A percentile compares a stretch with the other conserved stretches of the same genome.
Conservation (phyloP, 345 rosid genomes). For the Salix purpurea region DNA sequence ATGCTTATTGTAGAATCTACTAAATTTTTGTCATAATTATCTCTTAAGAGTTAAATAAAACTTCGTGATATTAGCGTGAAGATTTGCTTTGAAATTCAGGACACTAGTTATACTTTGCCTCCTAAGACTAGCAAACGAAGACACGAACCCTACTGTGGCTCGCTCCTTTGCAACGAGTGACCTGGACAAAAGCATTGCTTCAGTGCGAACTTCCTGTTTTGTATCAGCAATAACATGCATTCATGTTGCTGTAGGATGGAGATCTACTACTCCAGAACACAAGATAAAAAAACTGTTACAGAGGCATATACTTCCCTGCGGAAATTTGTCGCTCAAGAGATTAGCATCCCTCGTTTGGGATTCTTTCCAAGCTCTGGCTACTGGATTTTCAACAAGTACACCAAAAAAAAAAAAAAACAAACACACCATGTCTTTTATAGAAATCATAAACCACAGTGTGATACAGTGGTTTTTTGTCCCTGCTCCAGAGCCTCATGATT, state of each 20-base stretch:
- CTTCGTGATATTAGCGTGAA: no score
- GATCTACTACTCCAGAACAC: neutral
- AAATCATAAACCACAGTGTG: constrained; percentile 13
- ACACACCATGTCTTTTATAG: constrained; percentile 9
- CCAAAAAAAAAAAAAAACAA: neutral
- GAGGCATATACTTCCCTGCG: no score
- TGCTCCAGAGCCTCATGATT: constrained; percentile 16
- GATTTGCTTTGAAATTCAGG: no score
- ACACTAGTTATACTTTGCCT: no score
- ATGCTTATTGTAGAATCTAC: no score
- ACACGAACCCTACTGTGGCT: no score
- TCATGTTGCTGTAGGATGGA: neutral
- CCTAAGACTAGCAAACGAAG: no score
- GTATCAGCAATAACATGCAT: no score
- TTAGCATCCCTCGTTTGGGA: neutral
- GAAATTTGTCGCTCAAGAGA: neutral
- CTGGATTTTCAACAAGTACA: neutral
- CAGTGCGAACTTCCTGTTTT: no score
- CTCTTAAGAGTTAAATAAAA: no score
- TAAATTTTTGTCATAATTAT: no score
- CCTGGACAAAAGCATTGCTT: neutral
- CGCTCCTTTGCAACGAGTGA: neutral
- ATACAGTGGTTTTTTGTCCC: constrained; percentile 24
- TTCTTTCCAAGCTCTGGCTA: neutral
- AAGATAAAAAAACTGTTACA: neutral